Base-by-base conservation (phyloP, 805 yeast species). In the Limtongia smithiae region DNA sequence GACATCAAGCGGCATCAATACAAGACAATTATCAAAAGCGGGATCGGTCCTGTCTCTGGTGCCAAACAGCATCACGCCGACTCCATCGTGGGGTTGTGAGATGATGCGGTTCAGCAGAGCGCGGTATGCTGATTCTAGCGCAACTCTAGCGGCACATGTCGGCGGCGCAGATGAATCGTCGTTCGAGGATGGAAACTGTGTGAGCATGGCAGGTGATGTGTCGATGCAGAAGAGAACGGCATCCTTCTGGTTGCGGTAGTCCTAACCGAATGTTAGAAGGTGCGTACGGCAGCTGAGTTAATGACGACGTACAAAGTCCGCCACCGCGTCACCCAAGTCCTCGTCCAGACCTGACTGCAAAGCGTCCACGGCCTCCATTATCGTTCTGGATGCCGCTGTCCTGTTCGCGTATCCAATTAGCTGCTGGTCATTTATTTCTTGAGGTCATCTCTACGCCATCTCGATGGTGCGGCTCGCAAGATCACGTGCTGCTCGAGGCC, bases 81-180 rank as follows among this genome's bases (percentile, higher is more conserved):
- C 70, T 0, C 87, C 90, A 1, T 91, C 83, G 38, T 73, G 71
- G 1, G 89, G 86, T 33, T 78, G 66, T 0, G 83, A 73, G 30
- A 84, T 79, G 1, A 84, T 79, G 49, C 86, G 69, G 41, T 80
- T 82, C 2, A 82, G 72, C 68, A 88, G 76, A 31, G 87, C 68
- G n/a, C 78, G 80, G 44, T 75, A 70, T 5, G 85, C 70, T 1
- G 84, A 74, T 12, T 72, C 71, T 15, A 90, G 58, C 9, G 69
- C 66, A n/a, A 48, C 38, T 8, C 52, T 42, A 2, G 61, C 51
- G 9, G 51, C 38, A 27, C 57, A 48, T 11, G 48, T 46, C n/a
- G 44, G 39, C n/a, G 44, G 37, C 17, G 46, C 48, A 8, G 22
- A 36, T 6, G 21, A 8, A 17, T 9, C 21, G 14, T 41, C 40